These are phyloP conservation scores for Rhodotorula kratochvilovae DNA, from an alignment of 768 basidiomycete species.

Conservation along the genomic window DNA sequence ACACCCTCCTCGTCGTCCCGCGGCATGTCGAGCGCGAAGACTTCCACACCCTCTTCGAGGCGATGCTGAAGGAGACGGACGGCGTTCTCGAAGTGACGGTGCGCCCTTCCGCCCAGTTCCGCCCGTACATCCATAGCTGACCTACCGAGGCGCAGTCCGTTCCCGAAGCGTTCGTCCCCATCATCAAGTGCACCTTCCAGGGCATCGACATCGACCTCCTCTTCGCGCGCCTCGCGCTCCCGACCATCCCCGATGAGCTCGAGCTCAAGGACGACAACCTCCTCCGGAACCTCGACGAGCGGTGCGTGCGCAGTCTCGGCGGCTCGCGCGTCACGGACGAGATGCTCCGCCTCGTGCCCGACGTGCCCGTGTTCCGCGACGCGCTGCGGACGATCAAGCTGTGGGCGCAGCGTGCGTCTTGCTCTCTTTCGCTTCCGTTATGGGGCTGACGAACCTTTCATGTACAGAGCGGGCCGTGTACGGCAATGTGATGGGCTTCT, in stretches of 20 bases:
- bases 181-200: slow-evolving; percentile 83
- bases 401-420: slow-evolving; percentile 77
- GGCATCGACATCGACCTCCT: slow-evolving; percentile 91
- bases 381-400: slow-evolving; percentile 92
- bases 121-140: neutral
- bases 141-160: slow-evolving; percentile 62
- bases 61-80: slow-evolving; percentile 75
- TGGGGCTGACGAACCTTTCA: neutral
- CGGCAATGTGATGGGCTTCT: slow-evolving; percentile 94
- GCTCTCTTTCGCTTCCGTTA: neutral
- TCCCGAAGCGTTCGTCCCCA: slow-evolving; percentile 92
- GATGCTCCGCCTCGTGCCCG: slow-evolving; percentile 88
- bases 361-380: slow-evolving; percentile 89
- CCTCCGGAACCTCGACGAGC: slow-evolving; percentile 84
- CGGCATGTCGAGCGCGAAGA: slow-evolving; percentile 93
- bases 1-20: slow-evolving; percentile 95
- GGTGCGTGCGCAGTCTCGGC: slow-evolving; percentile 89
- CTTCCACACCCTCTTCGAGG: slow-evolving; percentile 86
- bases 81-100: slow-evolving; percentile 86
- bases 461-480: slow-evolving; percentile 85
- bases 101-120: slow-evolving; percentile 48
- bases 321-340: slow-evolving; percentile 94
- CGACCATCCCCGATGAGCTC: slow-evolving; percentile 85
- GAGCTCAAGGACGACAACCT: slow-evolving; percentile 86
- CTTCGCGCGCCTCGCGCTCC: slow-evolving; percentile 80